phyloP scores from a whole-genome alignment of 2,329 filamentous ascomycete genomes.

The Aphanocladium album region DNA sequence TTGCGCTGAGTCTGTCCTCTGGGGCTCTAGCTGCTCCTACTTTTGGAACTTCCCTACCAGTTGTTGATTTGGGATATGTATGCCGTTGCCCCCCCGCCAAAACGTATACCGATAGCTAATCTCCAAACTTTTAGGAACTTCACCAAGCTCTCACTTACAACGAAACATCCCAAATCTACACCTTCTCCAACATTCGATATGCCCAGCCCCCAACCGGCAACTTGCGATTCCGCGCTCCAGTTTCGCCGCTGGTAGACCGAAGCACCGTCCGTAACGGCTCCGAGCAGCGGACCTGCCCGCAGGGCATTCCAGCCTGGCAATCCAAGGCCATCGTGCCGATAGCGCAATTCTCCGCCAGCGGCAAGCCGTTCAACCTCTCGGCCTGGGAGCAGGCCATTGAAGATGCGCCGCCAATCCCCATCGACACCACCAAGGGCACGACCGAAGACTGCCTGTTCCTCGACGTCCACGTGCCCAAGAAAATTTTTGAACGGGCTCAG shows the following conservation, averaged over 20 bases:
- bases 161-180: conserved; percentile 15
- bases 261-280: conserved; percentile 14
- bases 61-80: conserved; percentile 14
- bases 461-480: conserved; percentile 26
- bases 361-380: conserved; percentile 1
- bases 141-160: conserved; percentile 15
- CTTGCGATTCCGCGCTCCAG: conserved; percentile 19
- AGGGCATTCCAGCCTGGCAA: conserved; percentile 13
- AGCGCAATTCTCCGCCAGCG: conserved; percentile 9
- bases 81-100: too few relatives aligned
- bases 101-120: not conserved
- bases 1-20: not conserved
- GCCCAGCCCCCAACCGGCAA: conserved; percentile 17
- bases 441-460: conserved; percentile 5
- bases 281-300: conserved; percentile 16
- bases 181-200: conserved; percentile 23
- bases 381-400: conserved; percentile 6
- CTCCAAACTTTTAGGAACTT: not conserved
- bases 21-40: not conserved
- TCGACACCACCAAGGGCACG: not conserved
- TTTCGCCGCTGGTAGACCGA: conserved; percentile 11
- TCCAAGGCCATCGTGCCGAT: not conserved
- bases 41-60: not conserved
- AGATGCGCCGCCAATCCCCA: not conserved
- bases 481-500: conserved; percentile 23